These are phyloP conservation scores for Wickerhamomyces chaumierensis DNA, from an alignment of 805 yeast species.

Conservation along the genomic window DNA sequence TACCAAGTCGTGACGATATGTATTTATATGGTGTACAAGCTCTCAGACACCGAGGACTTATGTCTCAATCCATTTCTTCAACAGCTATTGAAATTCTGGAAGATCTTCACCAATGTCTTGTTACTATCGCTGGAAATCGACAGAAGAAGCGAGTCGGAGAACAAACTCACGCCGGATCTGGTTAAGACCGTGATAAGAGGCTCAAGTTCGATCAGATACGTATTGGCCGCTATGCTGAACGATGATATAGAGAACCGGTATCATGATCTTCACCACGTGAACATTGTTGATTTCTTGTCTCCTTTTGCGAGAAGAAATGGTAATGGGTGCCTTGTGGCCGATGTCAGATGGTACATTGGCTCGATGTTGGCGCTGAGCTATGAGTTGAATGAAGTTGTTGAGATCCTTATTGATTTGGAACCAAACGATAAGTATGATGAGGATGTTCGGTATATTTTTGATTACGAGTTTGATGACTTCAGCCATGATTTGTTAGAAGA, in stretches of 20 bases:
- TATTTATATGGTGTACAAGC: conserved; percentile 32
- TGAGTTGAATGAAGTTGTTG: conserved; percentile 38
- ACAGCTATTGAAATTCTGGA: conserved; percentile 52
- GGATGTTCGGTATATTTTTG: conserved; percentile 51
- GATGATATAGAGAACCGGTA: conserved; percentile 27
- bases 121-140: conserved; percentile 51
- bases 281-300: conserved; percentile 48
- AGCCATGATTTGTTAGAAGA: conserved; percentile 22
- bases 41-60: conserved; percentile 28
- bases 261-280: conserved; percentile 50
- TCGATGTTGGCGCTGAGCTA: conserved; percentile 40
- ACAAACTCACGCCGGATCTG: conserved; percentile 27
- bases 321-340: conserved; percentile 48
- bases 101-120: conserved; percentile 48
- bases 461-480: conserved; percentile 37
- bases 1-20: conserved; percentile 34
- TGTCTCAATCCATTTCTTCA: conserved; percentile 53
- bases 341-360: conserved; percentile 46
- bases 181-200: conserved; percentile 47
- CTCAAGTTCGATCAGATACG: conserved; percentile 49
- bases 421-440: conserved; percentile 59
- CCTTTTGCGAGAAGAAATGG: conserved; percentile 56
- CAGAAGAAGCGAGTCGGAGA: conserved; percentile 30
- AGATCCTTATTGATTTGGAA: conserved; percentile 42
- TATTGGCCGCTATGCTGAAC: conserved; percentile 50